Conservation (phyloP, 495 filamentous ascomycete species). For the Filosporella fistucella region DNA sequence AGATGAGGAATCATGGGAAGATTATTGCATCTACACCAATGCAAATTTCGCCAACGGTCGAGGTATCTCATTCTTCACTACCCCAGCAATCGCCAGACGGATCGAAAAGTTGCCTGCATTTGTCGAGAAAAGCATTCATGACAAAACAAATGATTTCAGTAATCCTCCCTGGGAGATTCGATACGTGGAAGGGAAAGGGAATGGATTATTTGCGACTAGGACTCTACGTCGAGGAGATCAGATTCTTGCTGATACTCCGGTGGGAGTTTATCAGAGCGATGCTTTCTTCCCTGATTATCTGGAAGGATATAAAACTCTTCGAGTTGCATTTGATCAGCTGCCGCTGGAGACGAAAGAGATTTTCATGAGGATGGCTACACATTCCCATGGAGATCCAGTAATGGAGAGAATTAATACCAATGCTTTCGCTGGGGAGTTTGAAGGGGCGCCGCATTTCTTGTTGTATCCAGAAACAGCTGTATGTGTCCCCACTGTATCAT, state of each 20-base stretch:
- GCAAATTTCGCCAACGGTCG: conserved; percentile 15
- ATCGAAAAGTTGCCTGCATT: conserved; percentile 13
- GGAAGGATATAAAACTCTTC: conserved; percentile 13
- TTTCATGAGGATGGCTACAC: conserved; percentile 6
- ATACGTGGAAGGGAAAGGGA: conserved; percentile 17
- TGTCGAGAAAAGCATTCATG: neutral
- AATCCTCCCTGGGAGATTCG: conserved; percentile 17
- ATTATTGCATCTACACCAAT: conserved; percentile 19
- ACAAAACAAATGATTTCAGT: conserved; percentile 12
- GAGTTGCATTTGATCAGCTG: conserved; percentile 18
- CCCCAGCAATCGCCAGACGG: conserved; percentile 11
- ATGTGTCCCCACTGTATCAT: neutral
- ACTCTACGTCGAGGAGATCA: conserved; percentile 17
- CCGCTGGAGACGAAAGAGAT: conserved; percentile 12
- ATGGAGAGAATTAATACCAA: conserved; percentile 25
- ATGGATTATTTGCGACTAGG: conserved; percentile 20
- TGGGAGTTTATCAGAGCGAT: conserved; percentile 20
- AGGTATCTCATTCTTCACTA: conserved; percentile 23
- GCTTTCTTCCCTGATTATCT: conserved; percentile 14
- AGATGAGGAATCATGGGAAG: neutral
- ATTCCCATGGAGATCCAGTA: conserved; percentile 14
- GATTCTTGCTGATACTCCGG: conserved; percentile 17
- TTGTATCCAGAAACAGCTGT: conserved; percentile 23
- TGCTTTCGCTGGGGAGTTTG: conserved; percentile 21
- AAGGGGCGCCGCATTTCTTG: conserved; percentile 16